Percentiles rank a stretch among this genome's conserved stretches.
Evolutionary conservation across 129 eudicot genomes (phyloP).

Genomic region (Tagetes erecta): DNA sequence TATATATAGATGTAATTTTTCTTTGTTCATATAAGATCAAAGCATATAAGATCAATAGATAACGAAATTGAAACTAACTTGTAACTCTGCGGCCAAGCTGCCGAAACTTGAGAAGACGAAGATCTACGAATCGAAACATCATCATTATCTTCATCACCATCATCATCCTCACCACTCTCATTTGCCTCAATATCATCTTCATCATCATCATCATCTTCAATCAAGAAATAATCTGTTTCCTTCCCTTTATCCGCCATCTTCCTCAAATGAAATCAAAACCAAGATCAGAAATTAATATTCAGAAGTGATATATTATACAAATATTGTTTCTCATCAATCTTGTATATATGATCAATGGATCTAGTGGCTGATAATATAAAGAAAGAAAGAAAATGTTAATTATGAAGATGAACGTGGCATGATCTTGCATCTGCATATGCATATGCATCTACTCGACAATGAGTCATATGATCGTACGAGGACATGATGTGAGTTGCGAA

Average conservation of each 20-base stretch:
- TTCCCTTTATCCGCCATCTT: slow-evolving; percentile 34
- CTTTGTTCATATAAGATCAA: background rate
- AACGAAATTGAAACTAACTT: slow-evolving; percentile 24
- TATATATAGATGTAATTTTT: background rate
- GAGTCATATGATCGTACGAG: slow-evolving; percentile 33
- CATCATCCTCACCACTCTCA: slow-evolving; percentile 29
- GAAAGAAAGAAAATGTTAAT: too few relatives aligned
- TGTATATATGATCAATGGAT: background rate
- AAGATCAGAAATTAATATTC: background rate
- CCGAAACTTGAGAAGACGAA: slow-evolving; percentile 29
- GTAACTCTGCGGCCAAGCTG: slow-evolving; percentile 51
- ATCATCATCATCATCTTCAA: slow-evolving; percentile 24
- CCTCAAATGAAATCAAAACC: background rate
- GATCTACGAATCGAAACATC: slow-evolving; percentile 27
- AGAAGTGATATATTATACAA: slow-evolving; percentile 7
- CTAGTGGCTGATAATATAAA: background rate
- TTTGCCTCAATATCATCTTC: slow-evolving; percentile 28
- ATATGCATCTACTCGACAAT: slow-evolving; percentile 33
- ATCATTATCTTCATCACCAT: slow-evolving; percentile 24
- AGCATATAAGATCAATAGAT: background rate
- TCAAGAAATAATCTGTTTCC: slow-evolving; percentile 30
- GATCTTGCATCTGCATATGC: slow-evolving; percentile 5
- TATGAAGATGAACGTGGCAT: slow-evolving; percentile 21
- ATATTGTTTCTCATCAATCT: background rate
- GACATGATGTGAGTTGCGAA: slow-evolving; percentile 20